phyloP scores from a whole-genome alignment of 2,329 filamentous ascomycete genomes.

The Claviceps pazoutovae region DNA sequence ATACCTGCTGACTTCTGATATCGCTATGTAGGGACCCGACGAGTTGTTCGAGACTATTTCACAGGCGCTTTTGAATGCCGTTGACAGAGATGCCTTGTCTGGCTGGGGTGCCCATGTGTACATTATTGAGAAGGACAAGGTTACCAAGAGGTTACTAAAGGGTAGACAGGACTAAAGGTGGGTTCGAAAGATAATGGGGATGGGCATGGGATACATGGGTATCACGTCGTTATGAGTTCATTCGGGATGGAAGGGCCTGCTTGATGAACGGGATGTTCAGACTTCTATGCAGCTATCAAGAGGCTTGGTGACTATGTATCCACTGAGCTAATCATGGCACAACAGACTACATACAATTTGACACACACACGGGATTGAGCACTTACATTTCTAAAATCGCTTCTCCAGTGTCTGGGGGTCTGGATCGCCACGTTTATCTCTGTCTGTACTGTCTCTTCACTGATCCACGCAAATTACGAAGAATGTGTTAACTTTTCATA shows the following conservation, averaged over 20 bases:
- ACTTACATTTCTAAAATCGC: no score
- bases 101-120: slow-evolving; percentile 98
- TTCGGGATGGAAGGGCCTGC: background rate
- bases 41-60: slow-evolving; percentile 98
- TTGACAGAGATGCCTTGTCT: slow-evolving; percentile 90
- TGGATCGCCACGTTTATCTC: no score
- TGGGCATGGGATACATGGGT: slow-evolving; percentile 1
- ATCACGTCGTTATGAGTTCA: background rate
- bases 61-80: slow-evolving; percentile 85
- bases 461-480: no score
- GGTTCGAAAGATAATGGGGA: background rate
- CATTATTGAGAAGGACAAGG: slow-evolving; percentile 99
- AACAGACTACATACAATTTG: background rate
- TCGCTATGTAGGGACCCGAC: slow-evolving; percentile 55
- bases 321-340: no score
- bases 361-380: background rate
- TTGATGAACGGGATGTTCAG: background rate
- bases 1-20: background rate
- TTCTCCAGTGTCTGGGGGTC: no score
- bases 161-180: slow-evolving; percentile 71
- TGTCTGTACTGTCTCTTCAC: no score
- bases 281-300: slow-evolving; percentile 9
- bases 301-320: slow-evolving; percentile 6
- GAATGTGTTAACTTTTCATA: no score
- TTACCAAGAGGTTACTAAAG: slow-evolving; percentile 97